phyloP scores from a whole-genome alignment of 176 grass and related monocot species.

The Carex kokanica region DNA sequence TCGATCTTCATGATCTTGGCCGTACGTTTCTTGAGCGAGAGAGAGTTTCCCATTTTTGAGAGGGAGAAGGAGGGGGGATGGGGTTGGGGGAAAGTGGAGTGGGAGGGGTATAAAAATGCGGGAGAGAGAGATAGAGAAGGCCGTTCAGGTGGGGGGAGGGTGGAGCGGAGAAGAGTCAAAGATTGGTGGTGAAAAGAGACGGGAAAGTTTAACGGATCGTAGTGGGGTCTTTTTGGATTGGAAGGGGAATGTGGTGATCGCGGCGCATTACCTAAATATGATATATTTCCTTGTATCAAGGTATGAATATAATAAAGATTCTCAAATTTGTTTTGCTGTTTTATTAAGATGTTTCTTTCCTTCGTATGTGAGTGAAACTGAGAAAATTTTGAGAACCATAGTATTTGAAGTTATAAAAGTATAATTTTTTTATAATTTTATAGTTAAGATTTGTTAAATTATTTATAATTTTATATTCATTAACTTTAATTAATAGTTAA shows the following conservation, averaged over 20 bases:
- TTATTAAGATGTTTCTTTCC: background rate
- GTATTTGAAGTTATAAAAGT: background rate
- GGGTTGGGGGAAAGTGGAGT: background rate
- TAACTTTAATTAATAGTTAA: background rate
- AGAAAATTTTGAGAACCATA: background rate
- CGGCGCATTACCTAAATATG: background rate
- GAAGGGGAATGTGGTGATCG: background rate
- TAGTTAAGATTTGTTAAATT: background rate
- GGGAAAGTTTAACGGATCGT: constrained; percentile 15
- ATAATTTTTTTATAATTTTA: too few relatives aligned
- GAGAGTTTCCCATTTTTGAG: constrained; percentile 67
- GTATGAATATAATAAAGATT: background rate
- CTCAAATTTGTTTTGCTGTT: background rate
- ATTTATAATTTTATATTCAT: too few relatives aligned
- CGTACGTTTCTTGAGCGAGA: constrained; percentile 44
- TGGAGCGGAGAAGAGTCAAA: constrained; percentile 14
- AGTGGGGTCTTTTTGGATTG: background rate
- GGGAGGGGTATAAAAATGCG: background rate
- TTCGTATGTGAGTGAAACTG: background rate
- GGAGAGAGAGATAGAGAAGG: background rate
- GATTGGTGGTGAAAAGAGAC: constrained; percentile 23
- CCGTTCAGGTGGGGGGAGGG: background rate
- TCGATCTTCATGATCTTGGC: constrained; percentile 98
- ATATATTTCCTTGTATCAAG: background rate
- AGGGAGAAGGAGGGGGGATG: background rate